These are phyloP conservation scores for Nadsonia commutata DNA, from an alignment of 1,139 yeast genomes.

Conservation along the genomic window DNA sequence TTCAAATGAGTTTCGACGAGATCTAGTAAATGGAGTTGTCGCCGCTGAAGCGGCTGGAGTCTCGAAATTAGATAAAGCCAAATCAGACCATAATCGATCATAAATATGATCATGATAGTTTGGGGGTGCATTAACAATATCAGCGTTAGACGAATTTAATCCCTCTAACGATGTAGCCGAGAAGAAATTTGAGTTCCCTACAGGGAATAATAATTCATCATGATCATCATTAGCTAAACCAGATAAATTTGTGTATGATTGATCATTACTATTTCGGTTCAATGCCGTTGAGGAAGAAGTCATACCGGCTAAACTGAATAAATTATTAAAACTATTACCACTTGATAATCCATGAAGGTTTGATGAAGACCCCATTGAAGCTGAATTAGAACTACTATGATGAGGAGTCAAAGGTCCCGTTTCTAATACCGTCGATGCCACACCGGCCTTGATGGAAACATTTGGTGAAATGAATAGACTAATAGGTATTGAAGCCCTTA, in stretches of 20 bases:
- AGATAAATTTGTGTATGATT: background rate
- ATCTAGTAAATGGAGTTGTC: background rate
- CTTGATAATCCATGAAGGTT: background rate
- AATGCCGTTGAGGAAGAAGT: background rate
- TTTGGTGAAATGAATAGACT: constrained; percentile 65
- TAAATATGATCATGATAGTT: constrained; percentile 72
- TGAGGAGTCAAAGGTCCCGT: background rate
- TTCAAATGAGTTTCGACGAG: background rate
- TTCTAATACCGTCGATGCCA: background rate
- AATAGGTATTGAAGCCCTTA: constrained; percentile 62
- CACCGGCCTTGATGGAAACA: constrained; percentile 31
- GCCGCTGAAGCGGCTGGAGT: constrained; percentile 43
- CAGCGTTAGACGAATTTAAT: background rate
- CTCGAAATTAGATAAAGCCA: constrained; percentile 37
- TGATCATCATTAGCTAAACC: background rate
- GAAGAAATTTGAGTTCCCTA: background rate
- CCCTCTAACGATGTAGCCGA: background rate
- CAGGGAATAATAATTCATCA: background rate
- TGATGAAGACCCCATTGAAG: background rate
- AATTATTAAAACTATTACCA: background rate
- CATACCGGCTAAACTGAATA: background rate
- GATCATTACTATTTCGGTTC: background rate
- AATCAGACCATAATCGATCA: constrained; percentile 70
- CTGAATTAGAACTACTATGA: background rate
- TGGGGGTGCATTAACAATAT: constrained; percentile 54